phyloP scores from a whole-genome alignment of 352 stramenopile genomes.

The Globisporangium canariense region DNA sequence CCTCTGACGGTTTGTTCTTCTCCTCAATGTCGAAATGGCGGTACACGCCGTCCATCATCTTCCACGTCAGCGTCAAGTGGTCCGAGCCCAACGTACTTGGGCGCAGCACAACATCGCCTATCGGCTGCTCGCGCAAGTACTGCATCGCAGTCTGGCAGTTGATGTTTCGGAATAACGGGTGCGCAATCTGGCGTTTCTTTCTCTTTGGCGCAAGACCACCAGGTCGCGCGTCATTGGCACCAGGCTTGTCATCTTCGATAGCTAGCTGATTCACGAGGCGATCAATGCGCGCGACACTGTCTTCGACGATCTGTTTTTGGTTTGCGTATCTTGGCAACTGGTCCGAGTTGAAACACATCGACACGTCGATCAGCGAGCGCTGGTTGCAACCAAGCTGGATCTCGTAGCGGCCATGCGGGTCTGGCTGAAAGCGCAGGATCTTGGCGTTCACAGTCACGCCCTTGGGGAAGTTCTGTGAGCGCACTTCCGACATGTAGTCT shows the following conservation, averaged over 20 bases:
- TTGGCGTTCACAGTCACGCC: constrained; percentile 87
- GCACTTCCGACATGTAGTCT: constrained; percentile 68
- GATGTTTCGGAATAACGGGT: constrained; percentile 86
- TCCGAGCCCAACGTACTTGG: constrained; percentile 80
- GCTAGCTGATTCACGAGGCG: constrained; percentile 71
- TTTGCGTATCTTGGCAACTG: constrained; percentile 56
- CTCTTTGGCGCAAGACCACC: constrained; percentile 35
- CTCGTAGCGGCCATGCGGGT: constrained; percentile 74
- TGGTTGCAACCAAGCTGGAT: constrained; percentile 74
- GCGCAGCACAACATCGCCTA: constrained; percentile 85
- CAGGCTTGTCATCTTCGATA: constrained; percentile 72
- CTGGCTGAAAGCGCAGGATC: constrained; percentile 66
- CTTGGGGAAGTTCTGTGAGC: constrained; percentile 69
- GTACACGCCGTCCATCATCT: constrained; percentile 85
- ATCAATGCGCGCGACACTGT: constrained; percentile 70
- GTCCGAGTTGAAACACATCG: constrained; percentile 68
- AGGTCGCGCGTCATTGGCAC: constrained; percentile 22
- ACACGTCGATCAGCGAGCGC: constrained; percentile 67
- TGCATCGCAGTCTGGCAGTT: constrained; percentile 82
- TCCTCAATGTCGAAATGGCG: constrained; percentile 87
- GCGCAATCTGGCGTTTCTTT: constrained; percentile 86
- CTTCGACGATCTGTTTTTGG: constrained; percentile 46
- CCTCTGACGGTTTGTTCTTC: constrained; percentile 85
- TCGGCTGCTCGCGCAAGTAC: constrained; percentile 68
- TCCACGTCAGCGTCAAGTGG: constrained; percentile 87